Evolutionary conservation across 1,284 basidiomycete genomes (phyloP).

Genomic region (Irpex sp.): DNA sequence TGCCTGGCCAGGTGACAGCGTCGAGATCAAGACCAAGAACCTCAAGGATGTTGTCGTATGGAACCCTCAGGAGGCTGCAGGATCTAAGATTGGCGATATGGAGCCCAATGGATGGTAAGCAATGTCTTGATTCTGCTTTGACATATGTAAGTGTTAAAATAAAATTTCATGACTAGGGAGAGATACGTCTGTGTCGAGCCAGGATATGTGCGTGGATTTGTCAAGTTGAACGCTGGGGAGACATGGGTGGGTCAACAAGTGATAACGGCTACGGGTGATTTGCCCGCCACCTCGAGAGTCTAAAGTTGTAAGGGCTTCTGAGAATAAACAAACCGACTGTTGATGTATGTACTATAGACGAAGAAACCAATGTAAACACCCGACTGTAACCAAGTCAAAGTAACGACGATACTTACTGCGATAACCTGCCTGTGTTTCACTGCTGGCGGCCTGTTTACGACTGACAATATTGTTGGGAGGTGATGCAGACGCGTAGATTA

Average conservation of each 20-base stretch:
- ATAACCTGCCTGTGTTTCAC: too few species aligned
- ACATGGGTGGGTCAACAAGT: constrained; percentile 76
- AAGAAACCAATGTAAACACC: too few species aligned
- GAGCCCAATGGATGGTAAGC: constrained; percentile 81
- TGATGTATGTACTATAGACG: too few species aligned
- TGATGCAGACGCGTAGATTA: background rate
- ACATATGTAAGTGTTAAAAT: background rate
- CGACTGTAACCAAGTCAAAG: too few species aligned
- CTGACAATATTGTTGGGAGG: too few species aligned
- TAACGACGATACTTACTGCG: too few species aligned
- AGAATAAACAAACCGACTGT: too few species aligned
- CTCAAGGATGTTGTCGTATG: constrained; percentile 82
- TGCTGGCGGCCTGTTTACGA: too few species aligned
- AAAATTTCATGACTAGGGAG: constrained; percentile 46
- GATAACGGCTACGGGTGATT: constrained; percentile 37
- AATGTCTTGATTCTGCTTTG: background rate
- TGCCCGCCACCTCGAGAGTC: constrained; percentile 90
- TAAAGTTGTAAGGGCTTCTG: constrained; percentile 63
- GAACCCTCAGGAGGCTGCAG: constrained; percentile 76
- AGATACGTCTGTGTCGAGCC: constrained; percentile 85
- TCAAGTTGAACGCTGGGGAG: constrained; percentile 53
- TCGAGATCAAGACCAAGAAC: constrained; percentile 55
- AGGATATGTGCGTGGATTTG: constrained; percentile 72
- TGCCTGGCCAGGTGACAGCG: constrained; percentile 52
- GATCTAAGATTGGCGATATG: constrained; percentile 80